Percentiles rank a stretch among this genome's conserved stretches.
Evolutionary conservation across 2,329 filamentous ascomycete genomes (phyloP).

Genomic region (Akanthomyces muscarius): DNA sequence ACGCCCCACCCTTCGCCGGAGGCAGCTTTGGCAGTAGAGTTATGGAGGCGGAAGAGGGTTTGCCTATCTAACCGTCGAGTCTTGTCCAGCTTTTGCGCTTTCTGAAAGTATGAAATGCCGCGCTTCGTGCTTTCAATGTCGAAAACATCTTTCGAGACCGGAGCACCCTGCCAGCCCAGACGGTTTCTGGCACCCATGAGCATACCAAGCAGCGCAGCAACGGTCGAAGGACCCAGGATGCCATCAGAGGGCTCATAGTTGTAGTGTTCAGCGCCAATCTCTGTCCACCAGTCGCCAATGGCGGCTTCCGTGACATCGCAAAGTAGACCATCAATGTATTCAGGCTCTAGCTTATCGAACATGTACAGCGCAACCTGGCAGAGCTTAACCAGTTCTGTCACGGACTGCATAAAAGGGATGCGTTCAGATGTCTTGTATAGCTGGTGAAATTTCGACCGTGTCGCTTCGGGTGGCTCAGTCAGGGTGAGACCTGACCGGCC

Average conservation of each 20-base stretch:
- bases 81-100: slow-evolving; percentile 74
- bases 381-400: slow-evolving; percentile 83
- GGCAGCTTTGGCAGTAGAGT: slow-evolving; percentile 82
- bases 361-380: slow-evolving; percentile 86
- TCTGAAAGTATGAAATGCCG: slow-evolving; percentile 85
- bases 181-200: slow-evolving; percentile 87
- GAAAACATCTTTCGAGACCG: slow-evolving; percentile 86
- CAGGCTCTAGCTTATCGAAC: slow-evolving; percentile 81
- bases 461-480: slow-evolving; percentile 71
- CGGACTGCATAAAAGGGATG: slow-evolving; percentile 71
- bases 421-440: slow-evolving; percentile 84
- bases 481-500: slow-evolving; percentile 83
- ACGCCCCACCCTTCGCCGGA: slow-evolving; percentile 87
- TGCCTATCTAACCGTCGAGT: slow-evolving; percentile 77
- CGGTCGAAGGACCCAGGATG: slow-evolving; percentile 85
- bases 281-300: slow-evolving; percentile 92
- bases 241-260: slow-evolving; percentile 91
- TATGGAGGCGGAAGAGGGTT: slow-evolving; percentile 77
- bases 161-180: slow-evolving; percentile 76
- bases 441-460: slow-evolving; percentile 86
- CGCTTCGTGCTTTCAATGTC: slow-evolving; percentile 78
- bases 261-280: slow-evolving; percentile 87
- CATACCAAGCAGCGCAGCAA: slow-evolving; percentile 81
- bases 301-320: slow-evolving; percentile 91
- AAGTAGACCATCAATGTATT: slow-evolving; percentile 86